Evolutionary conservation across 192 early-diverging fungal species (phyloP), one percentile per base, ranked within the genome.

Genomic region (Mortierella claussenii): DNA sequence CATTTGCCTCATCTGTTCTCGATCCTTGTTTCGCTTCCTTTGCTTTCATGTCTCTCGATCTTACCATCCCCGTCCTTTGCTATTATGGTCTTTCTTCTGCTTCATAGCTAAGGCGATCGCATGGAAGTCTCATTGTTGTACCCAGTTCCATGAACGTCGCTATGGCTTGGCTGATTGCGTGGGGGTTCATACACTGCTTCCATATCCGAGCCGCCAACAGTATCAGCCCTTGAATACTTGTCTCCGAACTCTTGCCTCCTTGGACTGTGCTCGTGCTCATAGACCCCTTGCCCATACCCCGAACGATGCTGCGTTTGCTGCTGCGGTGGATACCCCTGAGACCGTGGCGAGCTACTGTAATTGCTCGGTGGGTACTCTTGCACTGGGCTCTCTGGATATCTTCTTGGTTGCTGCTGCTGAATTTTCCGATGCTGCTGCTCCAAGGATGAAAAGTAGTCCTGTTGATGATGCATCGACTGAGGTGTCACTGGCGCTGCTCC

Each of bases 341-440:
- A 2, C 30, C 21, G 42, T 48, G 21, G 45, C 17, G 37, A 42
- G 58, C 26, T 47, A 18, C 24, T 60, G 44, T 60, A 18, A 37
- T 3, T 37, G 34, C 28, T 55, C 18, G 37, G 37, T n/a, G n/a
- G n/a, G 37, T 40, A 13, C 13, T 40, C 37, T 40, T 13, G 37
- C 13, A 13, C 37, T 10, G 37, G 37, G 37, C 37, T 40, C 31
- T 55, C 9, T 37, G 20, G 30, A 7, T 52, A 9, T 28, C 18
- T 18, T 33, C 28, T n/a, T n/a, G n/a, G 54, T 33, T 37, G 54
- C 54, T 55, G 54, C 33, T 36, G 54, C 27, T 57, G 55, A 23
- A 57, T 3, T 20, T 31, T 17, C 32, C 34, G 52, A n/a, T 34
- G 52, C n/a, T 54, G 52, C 12, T 54, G 52, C 31, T 54, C 52